Conservation (phyloP, 306 rosid genomes). For the Castanea crenata region DNA sequence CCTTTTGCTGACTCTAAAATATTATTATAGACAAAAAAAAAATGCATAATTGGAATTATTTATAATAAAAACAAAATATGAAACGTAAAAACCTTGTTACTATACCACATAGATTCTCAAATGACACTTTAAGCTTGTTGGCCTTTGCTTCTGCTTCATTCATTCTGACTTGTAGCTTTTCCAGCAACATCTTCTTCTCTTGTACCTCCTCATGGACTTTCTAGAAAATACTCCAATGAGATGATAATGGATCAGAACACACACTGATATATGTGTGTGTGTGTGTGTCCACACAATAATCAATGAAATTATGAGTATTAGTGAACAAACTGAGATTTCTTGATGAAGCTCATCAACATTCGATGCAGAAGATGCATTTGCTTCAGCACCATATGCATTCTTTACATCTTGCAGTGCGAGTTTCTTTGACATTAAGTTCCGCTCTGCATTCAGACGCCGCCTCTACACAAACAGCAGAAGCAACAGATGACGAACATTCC, state of each 20-base stretch:
- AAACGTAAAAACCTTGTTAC: constrained; percentile 13
- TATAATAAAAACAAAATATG: constrained; percentile 18
- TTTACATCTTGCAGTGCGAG: constrained; percentile 46
- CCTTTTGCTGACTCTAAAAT: constrained; percentile 59
- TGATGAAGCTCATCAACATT: constrained; percentile 64
- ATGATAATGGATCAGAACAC: constrained; percentile 9
- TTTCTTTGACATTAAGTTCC: constrained; percentile 42
- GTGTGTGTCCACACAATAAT: neutral
- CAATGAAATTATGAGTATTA: neutral
- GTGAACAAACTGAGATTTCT: constrained; percentile 70
- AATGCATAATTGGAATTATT: constrained; percentile 7
- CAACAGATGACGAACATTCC: too few relatives aligned
- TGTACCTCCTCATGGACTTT: constrained; percentile 43
- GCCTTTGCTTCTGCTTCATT: constrained; percentile 54
- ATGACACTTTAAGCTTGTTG: constrained; percentile 50
- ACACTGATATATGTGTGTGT: neutral
- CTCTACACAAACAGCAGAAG: constrained; percentile 39
- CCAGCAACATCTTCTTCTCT: constrained; percentile 34
- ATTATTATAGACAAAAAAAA: constrained; percentile 20
- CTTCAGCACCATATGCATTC: constrained; percentile 44
- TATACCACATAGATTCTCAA: constrained; percentile 72
- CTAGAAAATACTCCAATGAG: constrained; percentile 41
- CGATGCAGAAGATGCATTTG: constrained; percentile 48
- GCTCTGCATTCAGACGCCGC: constrained; percentile 38
- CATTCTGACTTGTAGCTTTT: constrained; percentile 40